Base-by-base conservation (phyloP, 345 rosid species). In the Geranium rotundifolium region DNA sequence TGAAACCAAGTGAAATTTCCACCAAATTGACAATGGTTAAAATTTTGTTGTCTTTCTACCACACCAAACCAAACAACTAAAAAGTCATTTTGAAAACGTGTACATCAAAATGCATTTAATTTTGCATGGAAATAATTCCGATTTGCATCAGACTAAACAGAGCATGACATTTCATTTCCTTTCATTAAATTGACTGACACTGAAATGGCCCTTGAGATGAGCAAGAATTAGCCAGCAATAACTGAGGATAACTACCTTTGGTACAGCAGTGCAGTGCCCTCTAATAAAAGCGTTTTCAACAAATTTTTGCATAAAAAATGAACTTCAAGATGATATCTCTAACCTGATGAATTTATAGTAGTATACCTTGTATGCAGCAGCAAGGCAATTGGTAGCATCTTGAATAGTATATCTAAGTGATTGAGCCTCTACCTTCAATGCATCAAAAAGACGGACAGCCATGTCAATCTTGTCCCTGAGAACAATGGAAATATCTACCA, bases 391-490 rank as follows among this genome's bases (percentile, higher is more conserved):
- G 39, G 91, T 75, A 63, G 98, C 89, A 70, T 92, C 98, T 79
- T 89, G 96, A 63, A 92, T 80, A 54, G 82, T 73, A 57, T 80
- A 76, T 63, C 93, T 91, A 73, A 89, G 84, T 70, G 88, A 81
- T 54, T 76, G 85, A 14, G 82, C 63, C 77, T 92, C 95, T 68
- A 67, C 67, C 83, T 89, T 89, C 79, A 92, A 63, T 60, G 98
- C 90, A 71, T 82, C 80, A 75, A 92, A 92, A 77, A 89, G 93
- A 39, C 90, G 93, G 71, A 79, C 80, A 58, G 87, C 95, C 93
- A 92, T 81, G 73, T 92, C 95, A 75, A 81, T 81, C 74, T 92
- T 92, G 65, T 87, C 95, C 73, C 98, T 92, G 77, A 62, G 58
- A 75, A 68, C 15, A 76, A 5, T 15, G 19, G 13, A 67, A 75